These are phyloP conservation scores for Sporothrix mexicana DNA, from an alignment of 2,329 filamentous ascomycete species.

Conservation along the genomic window DNA sequence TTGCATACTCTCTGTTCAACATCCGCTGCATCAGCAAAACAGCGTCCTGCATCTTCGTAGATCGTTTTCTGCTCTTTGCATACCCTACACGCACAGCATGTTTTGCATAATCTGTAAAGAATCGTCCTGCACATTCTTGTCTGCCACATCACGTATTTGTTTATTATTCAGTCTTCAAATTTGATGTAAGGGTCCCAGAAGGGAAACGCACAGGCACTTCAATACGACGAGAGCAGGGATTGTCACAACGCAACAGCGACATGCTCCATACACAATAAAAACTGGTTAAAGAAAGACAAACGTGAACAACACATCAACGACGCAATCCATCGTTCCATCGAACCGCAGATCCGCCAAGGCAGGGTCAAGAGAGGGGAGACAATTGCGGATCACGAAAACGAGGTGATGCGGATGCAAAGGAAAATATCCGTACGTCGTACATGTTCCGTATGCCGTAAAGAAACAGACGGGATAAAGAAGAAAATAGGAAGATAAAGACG, in stretches of 20 bases:
- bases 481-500: neutral
- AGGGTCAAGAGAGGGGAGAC: constrained; percentile 3
- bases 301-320: constrained; percentile 17
- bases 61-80: neutral
- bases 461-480: neutral
- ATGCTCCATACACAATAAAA: neutral
- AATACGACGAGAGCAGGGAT: constrained; percentile 13
- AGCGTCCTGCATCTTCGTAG: constrained; percentile 7
- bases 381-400: neutral
- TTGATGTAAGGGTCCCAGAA: neutral
- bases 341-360: constrained; percentile 19
- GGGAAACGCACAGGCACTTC: neutral
- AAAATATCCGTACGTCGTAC: neutral
- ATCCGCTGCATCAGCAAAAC: neutral
- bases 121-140: neutral
- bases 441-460: too few relatives aligned
- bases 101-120: neutral
- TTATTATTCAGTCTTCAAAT: neutral
- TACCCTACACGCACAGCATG: neutral
- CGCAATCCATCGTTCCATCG: constrained; percentile 13
- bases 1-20: too few relatives aligned
- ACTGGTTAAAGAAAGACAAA: neutral
- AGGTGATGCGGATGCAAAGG: neutral
- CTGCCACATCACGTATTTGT: neutral
- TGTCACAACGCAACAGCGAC: neutral